Evolutionary conservation across 2,329 filamentous ascomycete species (phyloP).

Genomic region (Cordyceps cicadae): DNA sequence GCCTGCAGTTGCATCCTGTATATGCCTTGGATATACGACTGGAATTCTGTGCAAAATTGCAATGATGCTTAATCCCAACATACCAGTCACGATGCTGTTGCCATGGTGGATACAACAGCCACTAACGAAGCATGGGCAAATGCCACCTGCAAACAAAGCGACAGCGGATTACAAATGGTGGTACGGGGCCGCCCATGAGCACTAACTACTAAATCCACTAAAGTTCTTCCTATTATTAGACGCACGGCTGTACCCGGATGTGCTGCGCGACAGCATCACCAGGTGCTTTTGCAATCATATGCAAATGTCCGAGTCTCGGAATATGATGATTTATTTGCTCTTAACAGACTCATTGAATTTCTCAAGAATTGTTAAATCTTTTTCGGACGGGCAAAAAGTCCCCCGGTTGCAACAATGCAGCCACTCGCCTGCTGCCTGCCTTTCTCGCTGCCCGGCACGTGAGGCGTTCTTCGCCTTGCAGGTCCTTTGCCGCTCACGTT

Average conservation of each 20-base stretch:
- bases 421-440: constrained; percentile 1
- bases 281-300: neutral
- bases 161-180: neutral
- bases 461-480: constrained; percentile 6
- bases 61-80: neutral
- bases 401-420: neutral
- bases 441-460: constrained; percentile 6
- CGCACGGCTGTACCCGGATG: neutral
- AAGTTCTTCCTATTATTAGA: constrained; percentile 2
- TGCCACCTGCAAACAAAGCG: too few relatives aligned
- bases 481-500: neutral
- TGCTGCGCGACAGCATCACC: neutral
- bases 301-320: neutral
- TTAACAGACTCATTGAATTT: neutral
- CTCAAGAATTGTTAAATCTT: neutral
- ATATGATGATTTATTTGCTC: neutral
- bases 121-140: neutral
- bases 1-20: neutral
- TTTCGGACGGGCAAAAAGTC: neutral
- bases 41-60: neutral
- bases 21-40: neutral
- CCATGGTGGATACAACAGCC: neutral
- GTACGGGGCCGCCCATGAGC: neutral
- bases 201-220: neutral
- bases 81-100: neutral